Base-by-base conservation (phyloP, 768 basidiomycete genomes). In the Lactarius pseudohatsudake region DNA sequence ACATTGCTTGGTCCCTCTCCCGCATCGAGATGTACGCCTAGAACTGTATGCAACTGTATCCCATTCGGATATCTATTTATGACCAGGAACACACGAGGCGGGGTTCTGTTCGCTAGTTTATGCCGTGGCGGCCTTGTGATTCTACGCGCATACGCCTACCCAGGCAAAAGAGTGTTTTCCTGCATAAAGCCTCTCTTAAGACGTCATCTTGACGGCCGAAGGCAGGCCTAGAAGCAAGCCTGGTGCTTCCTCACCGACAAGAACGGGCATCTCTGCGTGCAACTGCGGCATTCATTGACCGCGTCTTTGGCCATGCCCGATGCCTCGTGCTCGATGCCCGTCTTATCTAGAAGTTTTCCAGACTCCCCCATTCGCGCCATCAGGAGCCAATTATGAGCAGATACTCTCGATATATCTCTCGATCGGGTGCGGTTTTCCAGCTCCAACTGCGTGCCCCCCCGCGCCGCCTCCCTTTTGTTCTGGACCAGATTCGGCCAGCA, bases 181-280 rank as follows among this genome's bases (percentile, higher is more conserved):
- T 30, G 45, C 26, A 26, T 18, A 59, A 43, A 30, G 11, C 18
- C 18, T 30, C 18, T n/a, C 18, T 20, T 28, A 59, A 43, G 59
- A 59, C 59, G 41, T 59, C 59, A 59, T 59, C 41, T 59, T 10
- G 59, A 45, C 59, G 40, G 30, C 40, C 4, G 20, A 45, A 43
- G 55, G 8, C 30, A n/a, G 53, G 55, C 30, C 55, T 30, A 34
- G 55, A 56, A 56, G 55, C 55, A 11, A 20, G 59, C 28, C 28
- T 30, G 8, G 22, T 43, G 43, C 13, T 50, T 59, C 41, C 59
- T 30, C 41, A 9, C 18, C 38, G 40, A 16, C 58, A 59, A 41
- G 58, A 43, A 50, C n/a, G 26, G 50, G 50, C 8, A 1, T 15
- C 22, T 26, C 50, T 15, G 13, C 50, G 5, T 15, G 26, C 50